These are phyloP conservation scores for Setaria viridis DNA, from an alignment of 202 grass and related monocot genomes.

Conservation along the genomic window DNA sequence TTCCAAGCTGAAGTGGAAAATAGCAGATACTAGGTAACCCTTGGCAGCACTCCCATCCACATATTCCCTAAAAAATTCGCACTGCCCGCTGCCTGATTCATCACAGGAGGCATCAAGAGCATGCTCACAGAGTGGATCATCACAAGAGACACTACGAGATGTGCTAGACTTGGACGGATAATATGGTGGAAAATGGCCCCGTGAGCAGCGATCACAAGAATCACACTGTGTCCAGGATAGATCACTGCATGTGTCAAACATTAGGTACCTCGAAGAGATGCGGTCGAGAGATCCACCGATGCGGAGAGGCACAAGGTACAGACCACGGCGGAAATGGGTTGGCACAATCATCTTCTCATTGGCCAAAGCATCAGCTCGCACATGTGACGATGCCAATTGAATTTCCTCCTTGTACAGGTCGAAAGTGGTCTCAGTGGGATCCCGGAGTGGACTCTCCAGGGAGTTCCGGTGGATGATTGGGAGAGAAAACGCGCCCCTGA, in stretches of 20 bases:
- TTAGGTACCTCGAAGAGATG: conserved; percentile 4
- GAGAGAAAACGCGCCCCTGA: conserved; percentile 17
- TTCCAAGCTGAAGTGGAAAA: conserved; percentile 8
- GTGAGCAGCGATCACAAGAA: not conserved
- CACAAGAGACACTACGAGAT: not conserved
- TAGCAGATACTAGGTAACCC: not conserved
- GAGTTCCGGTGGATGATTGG: conserved; percentile 2
- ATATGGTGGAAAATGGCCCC: not conserved
- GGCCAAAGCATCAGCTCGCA: not conserved
- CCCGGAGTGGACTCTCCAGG: not conserved
- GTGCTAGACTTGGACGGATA: not conserved
- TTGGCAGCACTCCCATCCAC: not conserved
- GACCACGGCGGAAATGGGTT: not conserved
- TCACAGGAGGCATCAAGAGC: not conserved
- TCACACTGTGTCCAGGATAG: conserved; percentile 14
- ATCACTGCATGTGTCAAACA: conserved; percentile 24
- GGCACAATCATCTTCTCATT: not conserved
- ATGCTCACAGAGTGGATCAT: conserved; percentile 10
- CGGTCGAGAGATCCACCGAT: conserved; percentile 3
- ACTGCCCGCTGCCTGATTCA: not conserved
- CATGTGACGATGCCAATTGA: not conserved
- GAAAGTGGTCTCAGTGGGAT: not conserved
- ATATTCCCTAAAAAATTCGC: not conserved
- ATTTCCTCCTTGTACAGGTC: not conserved
- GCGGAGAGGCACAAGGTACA: conserved; percentile 27